These are phyloP conservation scores for Helenozyma rhizophorensis DNA, from an alignment of 805 yeast genomes.

Conservation along the genomic window DNA sequence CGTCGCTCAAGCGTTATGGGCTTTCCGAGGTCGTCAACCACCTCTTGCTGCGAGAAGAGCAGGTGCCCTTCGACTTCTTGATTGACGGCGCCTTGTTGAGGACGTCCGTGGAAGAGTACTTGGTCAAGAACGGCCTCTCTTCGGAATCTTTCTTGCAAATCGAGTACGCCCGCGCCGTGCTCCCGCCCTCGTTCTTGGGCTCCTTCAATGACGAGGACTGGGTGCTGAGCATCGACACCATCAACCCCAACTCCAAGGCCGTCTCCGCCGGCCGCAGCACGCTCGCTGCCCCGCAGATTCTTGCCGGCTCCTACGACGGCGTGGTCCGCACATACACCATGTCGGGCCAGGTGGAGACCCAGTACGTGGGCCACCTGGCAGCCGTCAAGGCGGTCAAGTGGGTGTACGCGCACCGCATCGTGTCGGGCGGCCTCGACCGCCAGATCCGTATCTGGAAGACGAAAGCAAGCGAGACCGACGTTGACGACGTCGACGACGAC, in stretches of 20 bases:
- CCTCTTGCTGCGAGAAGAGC: slow-evolving; percentile 53
- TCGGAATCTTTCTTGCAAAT: slow-evolving; percentile 73
- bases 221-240: slow-evolving; percentile 72
- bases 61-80: slow-evolving; percentile 90
- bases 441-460: slow-evolving; percentile 86
- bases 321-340: slow-evolving; percentile 84
- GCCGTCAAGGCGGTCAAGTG: slow-evolving; percentile 81
- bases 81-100: slow-evolving; percentile 81
- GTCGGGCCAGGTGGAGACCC: slow-evolving; percentile 75
- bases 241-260: slow-evolving; percentile 30
- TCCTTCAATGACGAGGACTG: slow-evolving; percentile 92
- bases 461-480: slow-evolving; percentile 34
- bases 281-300: slow-evolving; percentile 47
- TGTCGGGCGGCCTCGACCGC: slow-evolving; percentile 86
- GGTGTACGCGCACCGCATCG: slow-evolving; percentile 68
- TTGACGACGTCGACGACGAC: slow-evolving; percentile 29
- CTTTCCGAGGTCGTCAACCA: slow-evolving; percentile 94
- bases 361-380: slow-evolving; percentile 83
- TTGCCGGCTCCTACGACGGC: slow-evolving; percentile 93
- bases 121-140: slow-evolving; percentile 72
- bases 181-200: slow-evolving; percentile 91
- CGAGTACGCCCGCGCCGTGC: slow-evolving; percentile 87
- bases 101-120: slow-evolving; percentile 73
- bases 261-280: slow-evolving; percentile 17
- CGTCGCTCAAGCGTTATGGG: slow-evolving; percentile 81